phyloP scores from a whole-genome alignment of 139 green algal genomes.

The Coelastrella sp. region DNA sequence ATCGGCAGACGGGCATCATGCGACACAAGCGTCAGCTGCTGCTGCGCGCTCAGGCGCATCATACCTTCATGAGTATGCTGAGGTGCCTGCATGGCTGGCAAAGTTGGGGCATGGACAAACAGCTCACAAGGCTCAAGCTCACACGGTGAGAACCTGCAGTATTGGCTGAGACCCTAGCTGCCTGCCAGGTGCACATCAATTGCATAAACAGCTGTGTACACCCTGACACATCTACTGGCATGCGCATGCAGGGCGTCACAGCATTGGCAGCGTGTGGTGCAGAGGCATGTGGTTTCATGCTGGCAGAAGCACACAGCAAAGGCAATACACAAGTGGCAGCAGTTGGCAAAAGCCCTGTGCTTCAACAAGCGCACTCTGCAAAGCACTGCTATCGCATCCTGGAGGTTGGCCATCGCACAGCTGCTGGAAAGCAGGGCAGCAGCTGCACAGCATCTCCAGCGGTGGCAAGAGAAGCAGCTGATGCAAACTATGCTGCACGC shows the following conservation, averaged over 20 bases:
- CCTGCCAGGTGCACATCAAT: neutral
- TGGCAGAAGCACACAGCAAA: neutral
- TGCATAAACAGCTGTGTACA: neutral
- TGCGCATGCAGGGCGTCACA: neutral
- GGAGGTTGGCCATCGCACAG: neutral
- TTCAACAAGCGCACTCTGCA: slow-evolving; percentile 33
- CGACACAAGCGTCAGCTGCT: slow-evolving; percentile 25
- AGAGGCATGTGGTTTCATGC: neutral
- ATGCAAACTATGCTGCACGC: neutral
- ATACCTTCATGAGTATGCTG: slow-evolving; percentile 14
- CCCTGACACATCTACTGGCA: neutral
- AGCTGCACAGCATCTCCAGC: neutral
- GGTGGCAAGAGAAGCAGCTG: neutral
- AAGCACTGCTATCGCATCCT: neutral
- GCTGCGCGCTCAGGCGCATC: slow-evolving; percentile 6
- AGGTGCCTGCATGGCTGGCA: slow-evolving; percentile 9
- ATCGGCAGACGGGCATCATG: neutral
- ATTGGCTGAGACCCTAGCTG: neutral
- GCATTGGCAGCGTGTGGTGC: slow-evolving; percentile 24
- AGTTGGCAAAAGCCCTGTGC: slow-evolving; percentile 19
- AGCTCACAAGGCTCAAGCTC: slow-evolving; percentile 1
- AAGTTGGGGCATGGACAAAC: slow-evolving; percentile 1
- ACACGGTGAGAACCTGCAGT: slow-evolving; percentile 4
- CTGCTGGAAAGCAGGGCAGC: slow-evolving; percentile 14
- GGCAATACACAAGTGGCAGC: slow-evolving; percentile 16